Percentiles rank a stretch among this genome's conserved stretches.
Conservation (phyloP, 2,329 filamentous ascomycete species). For the Trichophyton verrucosum region DNA sequence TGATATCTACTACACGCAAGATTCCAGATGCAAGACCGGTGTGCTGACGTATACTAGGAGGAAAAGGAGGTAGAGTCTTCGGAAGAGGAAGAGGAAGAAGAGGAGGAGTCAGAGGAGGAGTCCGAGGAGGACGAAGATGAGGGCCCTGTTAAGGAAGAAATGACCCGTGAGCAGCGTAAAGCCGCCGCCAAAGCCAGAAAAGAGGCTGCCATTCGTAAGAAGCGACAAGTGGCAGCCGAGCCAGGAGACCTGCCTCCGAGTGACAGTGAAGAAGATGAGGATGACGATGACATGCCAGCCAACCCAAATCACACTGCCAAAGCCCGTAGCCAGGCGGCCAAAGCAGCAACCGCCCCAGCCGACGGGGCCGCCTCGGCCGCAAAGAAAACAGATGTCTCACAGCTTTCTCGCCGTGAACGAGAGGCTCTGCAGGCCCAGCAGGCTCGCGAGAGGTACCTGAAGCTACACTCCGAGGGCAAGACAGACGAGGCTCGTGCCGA, state of each 20-base stretch:
- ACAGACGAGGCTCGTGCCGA: slow-evolving; percentile 91
- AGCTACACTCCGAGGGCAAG: slow-evolving; percentile 87
- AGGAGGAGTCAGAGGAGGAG: slow-evolving; percentile 41
- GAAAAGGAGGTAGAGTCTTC: slow-evolving; percentile 27
- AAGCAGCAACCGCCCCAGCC: slow-evolving; percentile 43
- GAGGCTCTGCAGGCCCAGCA: slow-evolving; percentile 78
- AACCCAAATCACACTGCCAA: slow-evolving; percentile 77
- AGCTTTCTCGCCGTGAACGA: slow-evolving; percentile 55
- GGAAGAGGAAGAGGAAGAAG: slow-evolving; percentile 43
- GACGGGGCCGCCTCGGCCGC: slow-evolving; percentile 29
- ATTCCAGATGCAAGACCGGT: neutral
- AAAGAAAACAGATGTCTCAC: slow-evolving; percentile 41
- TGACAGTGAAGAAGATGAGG: slow-evolving; percentile 41
- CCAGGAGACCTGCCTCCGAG: slow-evolving; percentile 77
- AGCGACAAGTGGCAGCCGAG: slow-evolving; percentile 58
- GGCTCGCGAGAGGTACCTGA: slow-evolving; percentile 81
- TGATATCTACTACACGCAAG: neutral
- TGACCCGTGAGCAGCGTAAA: slow-evolving; percentile 79
- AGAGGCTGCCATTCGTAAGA: slow-evolving; percentile 69
- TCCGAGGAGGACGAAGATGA: slow-evolving; percentile 38
- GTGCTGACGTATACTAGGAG: slow-evolving; percentile 24
- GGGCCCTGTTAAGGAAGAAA: slow-evolving; percentile 39
- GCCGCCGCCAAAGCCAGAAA: slow-evolving; percentile 83
- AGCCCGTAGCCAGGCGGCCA: slow-evolving; percentile 56
- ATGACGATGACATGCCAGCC: slow-evolving; percentile 45